Percentiles rank a stretch among this genome's conserved stretches.
Conservation (phyloP, 2,329 filamentous ascomycete genomes). For the Emmonsia crescens region DNA sequence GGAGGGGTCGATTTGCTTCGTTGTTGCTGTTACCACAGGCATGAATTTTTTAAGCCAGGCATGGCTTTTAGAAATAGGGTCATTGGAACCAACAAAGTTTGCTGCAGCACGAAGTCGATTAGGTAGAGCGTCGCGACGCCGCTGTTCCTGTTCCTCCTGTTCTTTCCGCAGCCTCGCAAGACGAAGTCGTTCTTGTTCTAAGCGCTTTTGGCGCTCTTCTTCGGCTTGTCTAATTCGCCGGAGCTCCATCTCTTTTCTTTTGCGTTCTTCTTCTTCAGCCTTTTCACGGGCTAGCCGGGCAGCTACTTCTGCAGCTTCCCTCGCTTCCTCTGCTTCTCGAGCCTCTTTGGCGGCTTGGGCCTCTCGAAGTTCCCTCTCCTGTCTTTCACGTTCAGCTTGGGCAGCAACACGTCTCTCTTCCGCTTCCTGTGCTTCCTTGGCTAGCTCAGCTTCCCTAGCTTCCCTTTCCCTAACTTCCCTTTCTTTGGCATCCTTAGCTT, state of each 20-base stretch:
- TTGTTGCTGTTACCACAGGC: slow-evolving; percentile 36
- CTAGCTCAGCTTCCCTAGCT: slow-evolving; percentile 11
- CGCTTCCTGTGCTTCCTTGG: slow-evolving; percentile 6
- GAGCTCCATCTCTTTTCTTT: slow-evolving; percentile 33
- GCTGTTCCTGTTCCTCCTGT: slow-evolving; percentile 36
- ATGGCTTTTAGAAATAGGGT: slow-evolving; percentile 31
- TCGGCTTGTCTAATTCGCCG: slow-evolving; percentile 35
- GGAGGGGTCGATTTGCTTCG: slow-evolving; percentile 31
- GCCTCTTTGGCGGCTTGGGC: slow-evolving; percentile 14
- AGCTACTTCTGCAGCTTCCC: slow-evolving; percentile 21
- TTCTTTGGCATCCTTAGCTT: not conserved
- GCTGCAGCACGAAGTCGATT: slow-evolving; percentile 35
- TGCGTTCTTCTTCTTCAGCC: slow-evolving; percentile 26
- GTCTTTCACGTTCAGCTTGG: slow-evolving; percentile 12
- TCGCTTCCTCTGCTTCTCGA: slow-evolving; percentile 21
- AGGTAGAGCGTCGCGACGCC: slow-evolving; percentile 37
- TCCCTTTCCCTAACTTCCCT: slow-evolving; percentile 12
- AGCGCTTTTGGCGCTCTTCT: slow-evolving; percentile 34
- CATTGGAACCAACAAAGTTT: slow-evolving; percentile 34
- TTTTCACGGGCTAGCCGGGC: slow-evolving; percentile 29
- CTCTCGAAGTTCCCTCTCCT: slow-evolving; percentile 10
- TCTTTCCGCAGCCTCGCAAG: slow-evolving; percentile 35
- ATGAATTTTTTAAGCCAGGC: slow-evolving; percentile 37
- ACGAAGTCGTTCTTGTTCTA: slow-evolving; percentile 33
- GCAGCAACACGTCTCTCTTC: slow-evolving; percentile 6